phyloP scores from a whole-genome alignment of 192 early-diverging fungal species.

The Podila verticillata region DNA sequence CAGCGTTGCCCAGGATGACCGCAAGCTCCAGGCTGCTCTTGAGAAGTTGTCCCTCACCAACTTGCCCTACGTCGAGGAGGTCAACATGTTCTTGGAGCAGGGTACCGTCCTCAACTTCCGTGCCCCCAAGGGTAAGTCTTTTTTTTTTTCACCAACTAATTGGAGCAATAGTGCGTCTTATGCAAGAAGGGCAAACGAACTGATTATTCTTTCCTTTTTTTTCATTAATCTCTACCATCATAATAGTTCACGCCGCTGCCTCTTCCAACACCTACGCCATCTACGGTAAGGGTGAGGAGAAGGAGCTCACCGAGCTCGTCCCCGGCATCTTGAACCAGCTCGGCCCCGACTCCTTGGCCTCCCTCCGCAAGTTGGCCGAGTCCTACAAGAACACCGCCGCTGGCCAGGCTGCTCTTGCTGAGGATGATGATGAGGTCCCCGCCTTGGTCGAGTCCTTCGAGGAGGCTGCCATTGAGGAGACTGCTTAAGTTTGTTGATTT shows the following conservation, averaged over 20 bases:
- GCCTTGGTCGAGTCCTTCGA: constrained; percentile 86
- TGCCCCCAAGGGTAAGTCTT: constrained; percentile 80
- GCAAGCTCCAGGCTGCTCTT: constrained; percentile 90
- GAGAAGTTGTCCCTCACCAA: constrained; percentile 93
- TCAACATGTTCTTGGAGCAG: constrained; percentile 98
- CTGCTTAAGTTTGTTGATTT: constrained; percentile 25
- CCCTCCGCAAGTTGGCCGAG: constrained; percentile 89
- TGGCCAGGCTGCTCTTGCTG: constrained; percentile 62
- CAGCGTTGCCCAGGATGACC: constrained; percentile 83
- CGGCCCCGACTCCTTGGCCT: constrained; percentile 88
- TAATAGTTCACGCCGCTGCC: constrained; percentile 80
- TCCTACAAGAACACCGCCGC: constrained; percentile 73
- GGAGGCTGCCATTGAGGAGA: constrained; percentile 54
- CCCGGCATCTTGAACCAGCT: constrained; percentile 86
- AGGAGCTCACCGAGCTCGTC: constrained; percentile 87
- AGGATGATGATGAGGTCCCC: constrained; percentile 90
- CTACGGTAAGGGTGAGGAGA: constrained; percentile 82
- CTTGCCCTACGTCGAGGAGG: constrained; percentile 90
- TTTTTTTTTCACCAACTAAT: too few species aligned
- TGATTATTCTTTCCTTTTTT: background rate
- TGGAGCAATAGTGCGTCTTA: background rate
- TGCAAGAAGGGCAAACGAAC: too few species aligned
- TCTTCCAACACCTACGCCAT: constrained; percentile 96
- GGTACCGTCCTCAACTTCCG: constrained; percentile 93
- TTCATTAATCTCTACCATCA: background rate